Base-by-base conservation (phyloP, 352 stramenopile species). In the Phytophthora constricta region DNA sequence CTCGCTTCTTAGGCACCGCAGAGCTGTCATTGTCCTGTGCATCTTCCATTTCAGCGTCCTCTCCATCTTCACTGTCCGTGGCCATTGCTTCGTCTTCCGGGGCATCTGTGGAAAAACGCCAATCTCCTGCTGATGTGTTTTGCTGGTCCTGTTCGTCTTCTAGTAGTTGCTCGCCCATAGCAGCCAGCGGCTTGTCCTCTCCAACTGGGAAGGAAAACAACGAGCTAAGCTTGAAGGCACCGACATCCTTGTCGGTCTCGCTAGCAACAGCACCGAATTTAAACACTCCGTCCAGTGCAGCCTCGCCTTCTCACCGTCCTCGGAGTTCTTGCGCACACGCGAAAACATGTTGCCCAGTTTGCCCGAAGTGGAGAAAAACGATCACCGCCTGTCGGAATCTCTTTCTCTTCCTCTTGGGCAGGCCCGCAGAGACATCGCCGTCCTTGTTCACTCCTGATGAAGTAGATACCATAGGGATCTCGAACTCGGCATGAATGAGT, bases 321-420 rank as follows among this genome's bases (percentile, higher is more conserved):
- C 86, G 45, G 86, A 95, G 59, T 95, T 95, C 64, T 88, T 90
- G 27, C 86, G 86, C 19, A 95, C 82, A 37, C 86, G 84, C 1
- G 84, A 82, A 56, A 95, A 95, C 39, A 95, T 59, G 33, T 74
- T 84, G n/a, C 78, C 80, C 11, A 95, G 70, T 17, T 65, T 62
- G 25, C 70, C 79, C 2, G 80, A 83, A 4, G 84, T 90, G 20
- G 77, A 68, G 64, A 92, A 95, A 90, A 95, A 10, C 84, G 82
- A 39, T 92, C 82, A 16, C 80, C 82, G n/a, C 82, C 84, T 0
- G 77, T 79, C 14, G 77, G 57, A 1, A 89, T 70, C 22, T 82
- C 66, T 57, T 90, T 90, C 31, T 81, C 67, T 20, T 89, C 68
- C 72, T 51, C 34, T 65, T 68, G 11, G 28, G 31, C 45, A 41